A percentile compares a stretch with the other conserved stretches of the same genome.
Evolutionary conservation across 352 stramenopile species (phyloP).

Genomic region (Pythium brachiatum): DNA sequence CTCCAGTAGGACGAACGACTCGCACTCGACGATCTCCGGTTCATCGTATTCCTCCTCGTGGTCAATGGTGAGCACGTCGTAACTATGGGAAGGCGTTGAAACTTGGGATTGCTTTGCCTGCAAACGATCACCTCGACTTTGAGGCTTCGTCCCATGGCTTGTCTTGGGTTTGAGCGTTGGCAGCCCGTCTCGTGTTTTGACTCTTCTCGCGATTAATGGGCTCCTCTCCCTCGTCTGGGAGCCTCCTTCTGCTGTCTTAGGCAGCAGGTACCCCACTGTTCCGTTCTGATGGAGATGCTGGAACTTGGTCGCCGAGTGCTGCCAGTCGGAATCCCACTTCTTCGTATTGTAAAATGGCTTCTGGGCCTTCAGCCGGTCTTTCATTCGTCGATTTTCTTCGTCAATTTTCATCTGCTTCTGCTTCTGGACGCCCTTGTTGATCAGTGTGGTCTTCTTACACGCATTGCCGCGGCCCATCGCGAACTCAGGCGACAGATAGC

Average conservation of each 20-base stretch:
- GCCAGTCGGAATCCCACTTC: slow-evolving; percentile 76
- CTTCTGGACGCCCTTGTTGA: slow-evolving; percentile 56
- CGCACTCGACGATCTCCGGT: slow-evolving; percentile 29
- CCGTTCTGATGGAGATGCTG: slow-evolving; percentile 61
- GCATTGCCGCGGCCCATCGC: slow-evolving; percentile 55
- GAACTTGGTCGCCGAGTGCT: slow-evolving; percentile 52
- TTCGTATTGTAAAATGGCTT: slow-evolving; percentile 73
- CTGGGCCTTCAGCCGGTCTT: slow-evolving; percentile 44
- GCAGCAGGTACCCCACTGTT: slow-evolving; percentile 66
- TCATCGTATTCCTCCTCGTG: slow-evolving; percentile 23
- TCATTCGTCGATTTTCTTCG: slow-evolving; percentile 61
- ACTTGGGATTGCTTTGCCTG: slow-evolving; percentile 4
- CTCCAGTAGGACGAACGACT: slow-evolving; percentile 52
- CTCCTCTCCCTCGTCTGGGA: slow-evolving; percentile 8
- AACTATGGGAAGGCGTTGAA: background rate
- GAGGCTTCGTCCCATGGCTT: slow-evolving; percentile 10
- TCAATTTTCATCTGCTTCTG: slow-evolving; percentile 52
- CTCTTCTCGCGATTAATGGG: slow-evolving; percentile 1
- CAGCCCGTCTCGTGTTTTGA: slow-evolving; percentile 16
- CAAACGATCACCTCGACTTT: slow-evolving; percentile 21
- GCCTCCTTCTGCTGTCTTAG: slow-evolving; percentile 21
- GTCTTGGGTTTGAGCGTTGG: slow-evolving; percentile 17
- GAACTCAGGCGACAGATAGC: slow-evolving; percentile 65
- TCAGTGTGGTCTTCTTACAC: slow-evolving; percentile 64
- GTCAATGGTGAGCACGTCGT: background rate